Conservation (phyloP, 2,329 filamentous ascomycete species). For the Periconia sp. region DNA sequence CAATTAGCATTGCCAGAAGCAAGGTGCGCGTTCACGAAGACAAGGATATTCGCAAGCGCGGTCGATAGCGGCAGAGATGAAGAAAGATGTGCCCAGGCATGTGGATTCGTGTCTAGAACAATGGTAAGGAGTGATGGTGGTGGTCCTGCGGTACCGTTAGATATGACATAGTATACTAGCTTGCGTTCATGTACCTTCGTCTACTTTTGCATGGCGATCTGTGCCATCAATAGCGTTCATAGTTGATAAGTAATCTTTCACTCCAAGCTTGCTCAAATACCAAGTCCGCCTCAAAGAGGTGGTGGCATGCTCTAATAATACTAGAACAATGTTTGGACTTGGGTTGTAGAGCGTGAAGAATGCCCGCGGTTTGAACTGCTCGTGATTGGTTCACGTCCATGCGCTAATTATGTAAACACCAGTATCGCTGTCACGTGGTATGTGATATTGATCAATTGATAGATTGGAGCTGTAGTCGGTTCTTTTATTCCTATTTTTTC, state of each 20-base stretch:
- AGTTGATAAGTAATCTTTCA: not conserved
- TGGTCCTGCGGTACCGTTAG: constrained; percentile 46
- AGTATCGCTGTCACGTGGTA: too few relatives aligned
- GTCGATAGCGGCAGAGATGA: constrained; percentile 76
- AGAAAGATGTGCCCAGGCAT: constrained; percentile 83
- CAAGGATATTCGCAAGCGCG: constrained; percentile 83
- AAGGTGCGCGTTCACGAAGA: constrained; percentile 96
- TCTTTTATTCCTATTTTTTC: too few relatives aligned
- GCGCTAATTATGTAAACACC: not conserved
- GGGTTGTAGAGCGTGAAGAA: not conserved
- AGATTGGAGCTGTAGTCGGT: too few relatives aligned
- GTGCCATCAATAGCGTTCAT: constrained; percentile 70
- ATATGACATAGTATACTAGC: not conserved
- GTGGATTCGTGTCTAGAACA: constrained; percentile 93
- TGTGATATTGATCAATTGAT: too few relatives aligned
- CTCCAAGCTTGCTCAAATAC: not conserved
- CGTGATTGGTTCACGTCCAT: not conserved
- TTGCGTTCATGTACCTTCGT: constrained; percentile 28
- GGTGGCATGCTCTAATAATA: not conserved
- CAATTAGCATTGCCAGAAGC: constrained; percentile 93
- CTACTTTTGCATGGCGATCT: constrained; percentile 45
- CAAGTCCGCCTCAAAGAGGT: not conserved
- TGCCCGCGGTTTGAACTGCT: not conserved
- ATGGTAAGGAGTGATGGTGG: constrained; percentile 84
- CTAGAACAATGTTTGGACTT: too few relatives aligned